phyloP scores from a whole-genome alignment of 2,329 filamentous ascomycete species.

The Trichoderma polysporum region DNA sequence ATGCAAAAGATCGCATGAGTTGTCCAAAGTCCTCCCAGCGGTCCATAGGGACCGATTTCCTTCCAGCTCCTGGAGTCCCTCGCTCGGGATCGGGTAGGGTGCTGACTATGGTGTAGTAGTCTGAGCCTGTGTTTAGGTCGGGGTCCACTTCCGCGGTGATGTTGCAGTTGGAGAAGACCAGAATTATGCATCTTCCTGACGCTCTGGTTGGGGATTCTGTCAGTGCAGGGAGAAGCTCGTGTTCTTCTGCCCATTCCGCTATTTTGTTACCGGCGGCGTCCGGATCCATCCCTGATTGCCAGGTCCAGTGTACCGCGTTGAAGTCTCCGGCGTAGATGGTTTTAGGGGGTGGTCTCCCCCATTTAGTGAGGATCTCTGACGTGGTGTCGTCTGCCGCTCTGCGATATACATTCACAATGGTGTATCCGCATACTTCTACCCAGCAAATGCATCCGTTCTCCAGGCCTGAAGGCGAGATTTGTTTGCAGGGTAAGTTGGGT shows the following conservation, averaged over 20 bases:
- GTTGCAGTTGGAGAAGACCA: conserved; percentile 21
- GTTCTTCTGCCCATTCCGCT: background rate
- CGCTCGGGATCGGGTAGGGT: no score
- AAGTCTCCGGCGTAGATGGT: background rate
- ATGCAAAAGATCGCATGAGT: no score
- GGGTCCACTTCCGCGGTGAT: conserved; percentile 17
- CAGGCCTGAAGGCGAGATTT: no score
- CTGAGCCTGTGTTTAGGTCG: conserved; percentile 22
- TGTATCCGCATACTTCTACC: background rate
- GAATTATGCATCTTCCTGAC: background rate
- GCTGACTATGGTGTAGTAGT: conserved; percentile 22
- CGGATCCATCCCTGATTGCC: background rate
- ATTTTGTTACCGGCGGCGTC: no score
- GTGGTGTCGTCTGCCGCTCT: background rate
- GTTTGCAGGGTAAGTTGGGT: no score
- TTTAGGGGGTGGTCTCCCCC: no score
- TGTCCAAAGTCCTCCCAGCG: no score
- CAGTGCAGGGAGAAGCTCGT: background rate
- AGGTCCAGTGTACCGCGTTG: background rate
- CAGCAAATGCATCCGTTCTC: no score
- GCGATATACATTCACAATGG: background rate
- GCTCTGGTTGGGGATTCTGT: background rate
- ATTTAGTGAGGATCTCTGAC: background rate
- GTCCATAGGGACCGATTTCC: no score
- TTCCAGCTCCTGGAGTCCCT: no score